phyloP scores from a whole-genome alignment of 495 filamentous ascomycete species.

The Usnea hakonensis region DNA sequence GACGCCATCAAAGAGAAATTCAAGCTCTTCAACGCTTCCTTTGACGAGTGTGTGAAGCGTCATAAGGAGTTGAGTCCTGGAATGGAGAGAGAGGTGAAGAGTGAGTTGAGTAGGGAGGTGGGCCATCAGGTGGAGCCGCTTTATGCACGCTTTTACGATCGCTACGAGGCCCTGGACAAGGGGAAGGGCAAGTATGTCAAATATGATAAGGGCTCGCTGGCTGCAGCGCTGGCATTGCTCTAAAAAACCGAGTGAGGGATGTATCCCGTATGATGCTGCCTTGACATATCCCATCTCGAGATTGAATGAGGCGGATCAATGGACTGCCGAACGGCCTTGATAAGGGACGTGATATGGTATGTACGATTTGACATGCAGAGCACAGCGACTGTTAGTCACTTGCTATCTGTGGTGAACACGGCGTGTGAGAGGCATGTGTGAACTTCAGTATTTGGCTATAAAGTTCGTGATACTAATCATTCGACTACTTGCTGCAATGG shows the following conservation, averaged over 20 bases:
- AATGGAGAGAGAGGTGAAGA: conserved; percentile 75
- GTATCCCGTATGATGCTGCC: not conserved
- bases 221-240: conserved; percentile 38
- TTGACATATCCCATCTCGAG: not conserved
- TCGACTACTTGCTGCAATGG: not conserved
- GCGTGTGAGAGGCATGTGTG: not conserved
- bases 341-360: not conserved
- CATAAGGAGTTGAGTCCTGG: conserved; percentile 72
- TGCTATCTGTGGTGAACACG: not conserved
- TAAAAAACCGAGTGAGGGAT: not conserved
- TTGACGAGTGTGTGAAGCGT: conserved; percentile 75
- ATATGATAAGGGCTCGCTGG: conserved; percentile 70
- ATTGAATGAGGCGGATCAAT: not conserved
- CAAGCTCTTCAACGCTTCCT: conserved; percentile 77
- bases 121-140: conserved; percentile 86
- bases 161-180: conserved; percentile 96
- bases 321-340: not conserved
- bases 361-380: not conserved
- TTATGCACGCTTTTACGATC: conserved; percentile 91
- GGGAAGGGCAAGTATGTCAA: conserved; percentile 95
- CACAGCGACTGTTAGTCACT: not conserved
- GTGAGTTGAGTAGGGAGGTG: conserved; percentile 49
- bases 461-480: not conserved
- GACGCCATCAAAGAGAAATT: conserved; percentile 97
- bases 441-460: not conserved